Percentiles rank a stretch among this genome's conserved stretches.
Evolutionary conservation across 2,329 filamentous ascomycete genomes (phyloP).

Genomic region (Paecilomyces variotii): DNA sequence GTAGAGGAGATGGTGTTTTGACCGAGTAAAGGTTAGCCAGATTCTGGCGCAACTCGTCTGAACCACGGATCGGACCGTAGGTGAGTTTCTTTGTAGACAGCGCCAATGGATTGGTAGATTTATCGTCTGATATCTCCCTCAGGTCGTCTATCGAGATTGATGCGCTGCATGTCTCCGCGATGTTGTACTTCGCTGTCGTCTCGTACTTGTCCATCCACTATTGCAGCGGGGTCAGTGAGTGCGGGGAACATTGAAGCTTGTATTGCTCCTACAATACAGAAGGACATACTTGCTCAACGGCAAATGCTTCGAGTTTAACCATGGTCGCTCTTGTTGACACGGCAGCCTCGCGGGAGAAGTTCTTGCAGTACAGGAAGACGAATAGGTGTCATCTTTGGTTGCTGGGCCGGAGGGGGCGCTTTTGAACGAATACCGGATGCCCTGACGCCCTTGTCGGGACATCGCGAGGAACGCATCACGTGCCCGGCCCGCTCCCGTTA

Average conservation of each 20-base stretch:
- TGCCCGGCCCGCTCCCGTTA: not conserved
- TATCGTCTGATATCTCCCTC: slow-evolving; percentile 45
- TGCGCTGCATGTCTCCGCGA: slow-evolving; percentile 51
- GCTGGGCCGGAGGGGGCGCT: not conserved
- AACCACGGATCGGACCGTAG: slow-evolving; percentile 68
- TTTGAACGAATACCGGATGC: not conserved
- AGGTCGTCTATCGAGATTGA: slow-evolving; percentile 49
- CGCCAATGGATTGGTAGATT: slow-evolving; percentile 38
- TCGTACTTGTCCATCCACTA: slow-evolving; percentile 55
- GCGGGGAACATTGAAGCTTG: not conserved
- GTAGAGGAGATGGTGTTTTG: slow-evolving; percentile 40
- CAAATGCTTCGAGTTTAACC: slow-evolving; percentile 36
- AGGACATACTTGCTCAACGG: slow-evolving; percentile 57
- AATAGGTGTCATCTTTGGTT: not conserved
- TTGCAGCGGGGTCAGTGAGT: slow-evolving; percentile 20
- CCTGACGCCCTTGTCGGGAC: not conserved
- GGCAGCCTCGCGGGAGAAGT: not conserved
- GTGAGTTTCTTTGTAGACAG: slow-evolving; percentile 53
- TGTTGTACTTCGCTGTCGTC: slow-evolving; percentile 46
- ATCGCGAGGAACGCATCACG: not conserved
- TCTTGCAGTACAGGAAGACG: not conserved
- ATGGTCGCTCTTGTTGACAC: slow-evolving; percentile 14
- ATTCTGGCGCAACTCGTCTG: slow-evolving; percentile 53
- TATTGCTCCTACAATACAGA: not conserved
- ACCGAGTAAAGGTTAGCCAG: slow-evolving; percentile 59